A percentile compares a stretch with the other conserved stretches of the same genome.
Conservation (phyloP, 1,284 basidiomycete genomes). For the Sporisorium scitamineum region DNA sequence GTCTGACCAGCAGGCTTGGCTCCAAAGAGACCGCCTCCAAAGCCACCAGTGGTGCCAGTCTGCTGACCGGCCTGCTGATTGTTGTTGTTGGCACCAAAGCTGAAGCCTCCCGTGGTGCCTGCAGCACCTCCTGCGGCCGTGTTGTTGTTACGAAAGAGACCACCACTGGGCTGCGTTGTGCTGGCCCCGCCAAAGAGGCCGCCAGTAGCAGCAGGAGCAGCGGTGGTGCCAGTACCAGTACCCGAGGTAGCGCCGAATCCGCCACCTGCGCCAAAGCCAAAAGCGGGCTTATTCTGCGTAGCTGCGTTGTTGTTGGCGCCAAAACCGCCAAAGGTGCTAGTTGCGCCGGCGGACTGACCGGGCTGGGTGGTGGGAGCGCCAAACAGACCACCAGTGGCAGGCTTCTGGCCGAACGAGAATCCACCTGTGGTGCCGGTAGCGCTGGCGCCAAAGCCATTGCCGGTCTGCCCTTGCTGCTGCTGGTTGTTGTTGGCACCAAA, state of each 20-base stretch:
- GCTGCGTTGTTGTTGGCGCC: conserved; percentile 47
- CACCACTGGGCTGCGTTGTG: conserved; percentile 51
- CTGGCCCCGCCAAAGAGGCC: conserved; percentile 70
- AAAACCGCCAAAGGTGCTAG: conserved; percentile 59
- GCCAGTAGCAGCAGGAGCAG: conserved; percentile 64
- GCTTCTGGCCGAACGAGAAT: conserved; percentile 56
- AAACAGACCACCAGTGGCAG: conserved; percentile 72
- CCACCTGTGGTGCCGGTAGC: conserved; percentile 44
- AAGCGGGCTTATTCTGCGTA: conserved; percentile 61
- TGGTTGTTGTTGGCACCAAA: conserved; percentile 49
- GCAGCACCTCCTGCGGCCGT: conserved; percentile 24
- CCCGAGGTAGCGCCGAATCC: conserved; percentile 49
- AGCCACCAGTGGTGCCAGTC: conserved; percentile 47
- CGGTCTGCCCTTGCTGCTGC: conserved; percentile 27
- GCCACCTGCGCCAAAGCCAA: conserved; percentile 57
- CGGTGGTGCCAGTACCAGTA: conserved; percentile 40
- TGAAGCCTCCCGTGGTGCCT: conserved; percentile 47
- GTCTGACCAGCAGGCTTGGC: conserved; percentile 60
- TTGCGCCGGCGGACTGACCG: conserved; percentile 51
- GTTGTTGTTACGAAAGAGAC: conserved; percentile 46
- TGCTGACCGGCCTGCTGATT: conserved; percentile 45
- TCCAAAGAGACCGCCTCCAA: conserved; percentile 64
- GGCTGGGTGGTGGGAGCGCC: conserved; percentile 66
- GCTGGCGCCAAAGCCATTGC: conserved; percentile 48
- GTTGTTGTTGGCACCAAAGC: conserved; percentile 48